Percentiles rank a stretch among this genome's conserved stretches.
phyloP scores from a whole-genome alignment of 257 asterid species.

The Plantago major region DNA sequence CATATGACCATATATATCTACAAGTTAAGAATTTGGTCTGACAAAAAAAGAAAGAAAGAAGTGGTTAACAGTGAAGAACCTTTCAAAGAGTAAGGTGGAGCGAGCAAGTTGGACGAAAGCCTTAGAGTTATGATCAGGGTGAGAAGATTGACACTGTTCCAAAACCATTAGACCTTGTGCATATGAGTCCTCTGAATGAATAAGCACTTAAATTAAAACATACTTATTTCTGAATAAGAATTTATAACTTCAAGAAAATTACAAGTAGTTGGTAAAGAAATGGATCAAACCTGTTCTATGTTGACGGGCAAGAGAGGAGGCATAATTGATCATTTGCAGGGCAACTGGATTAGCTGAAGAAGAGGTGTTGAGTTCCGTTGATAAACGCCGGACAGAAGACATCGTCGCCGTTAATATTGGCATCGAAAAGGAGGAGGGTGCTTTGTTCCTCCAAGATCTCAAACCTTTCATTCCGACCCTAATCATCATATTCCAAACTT shows the following conservation, averaged over 20 bases:
- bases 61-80: constrained; percentile 31
- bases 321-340: constrained; percentile 75
- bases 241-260: too few relatives aligned
- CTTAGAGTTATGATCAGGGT: constrained; percentile 64
- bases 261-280: too few relatives aligned
- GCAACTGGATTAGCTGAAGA: constrained; percentile 62
- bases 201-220: background rate
- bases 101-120: constrained; percentile 77
- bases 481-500: too few relatives aligned
- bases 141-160: constrained; percentile 85
- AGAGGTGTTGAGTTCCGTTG: constrained; percentile 20
- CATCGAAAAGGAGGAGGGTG: constrained; percentile 34
- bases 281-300: constrained; percentile 52
- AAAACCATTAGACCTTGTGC: constrained; percentile 61
- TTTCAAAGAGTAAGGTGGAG: constrained; percentile 70
- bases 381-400: constrained; percentile 33
- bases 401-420: too few relatives aligned
- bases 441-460: constrained; percentile 29
- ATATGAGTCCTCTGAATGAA: constrained; percentile 61
- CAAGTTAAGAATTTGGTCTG: too few relatives aligned
- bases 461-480: constrained; percentile 1
- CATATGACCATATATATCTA: too few relatives aligned
- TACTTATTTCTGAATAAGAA: too few relatives aligned
- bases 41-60: too few relatives aligned
- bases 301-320: constrained; percentile 64